phyloP scores from a whole-genome alignment of 129 eudicot genomes.

The Cynara cardunculus region DNA sequence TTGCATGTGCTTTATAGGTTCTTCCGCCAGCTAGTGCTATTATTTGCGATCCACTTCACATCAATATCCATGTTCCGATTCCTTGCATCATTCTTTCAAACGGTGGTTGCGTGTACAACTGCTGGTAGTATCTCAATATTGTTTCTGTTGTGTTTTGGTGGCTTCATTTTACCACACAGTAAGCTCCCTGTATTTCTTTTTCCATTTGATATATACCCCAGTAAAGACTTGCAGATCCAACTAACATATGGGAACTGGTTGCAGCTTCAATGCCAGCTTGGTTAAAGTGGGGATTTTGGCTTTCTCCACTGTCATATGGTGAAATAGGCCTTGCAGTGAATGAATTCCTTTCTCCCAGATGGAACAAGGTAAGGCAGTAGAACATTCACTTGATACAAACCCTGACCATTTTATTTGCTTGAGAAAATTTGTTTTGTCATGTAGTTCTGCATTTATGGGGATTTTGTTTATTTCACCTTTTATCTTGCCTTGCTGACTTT shows the following conservation, averaged over 20 bases:
- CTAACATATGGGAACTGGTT: slow-evolving; percentile 24
- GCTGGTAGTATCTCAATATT: slow-evolving; percentile 47
- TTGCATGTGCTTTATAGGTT: slow-evolving; percentile 34
- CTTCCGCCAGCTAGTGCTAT: slow-evolving; percentile 48
- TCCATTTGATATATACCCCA: neutral
- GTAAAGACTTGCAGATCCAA: neutral
- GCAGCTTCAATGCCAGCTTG: slow-evolving; percentile 83
- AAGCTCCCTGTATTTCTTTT: slow-evolving; percentile 1
- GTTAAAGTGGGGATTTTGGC: slow-evolving; percentile 85
- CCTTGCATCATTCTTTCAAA: slow-evolving; percentile 53
- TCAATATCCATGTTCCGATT: slow-evolving; percentile 66
- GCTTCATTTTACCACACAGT: slow-evolving; percentile 67
- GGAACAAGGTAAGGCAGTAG: slow-evolving; percentile 52
- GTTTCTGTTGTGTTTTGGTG: slow-evolving; percentile 42
- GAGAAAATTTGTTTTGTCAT: too few relatives aligned
- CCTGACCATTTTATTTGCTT: neutral
- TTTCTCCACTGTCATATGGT: slow-evolving; percentile 68
- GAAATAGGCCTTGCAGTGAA: slow-evolving; percentile 68
- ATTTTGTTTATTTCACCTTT: neutral
- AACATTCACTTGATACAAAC: neutral
- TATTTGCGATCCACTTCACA: slow-evolving; percentile 50
- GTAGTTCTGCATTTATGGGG: neutral
- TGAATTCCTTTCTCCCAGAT: slow-evolving; percentile 75
- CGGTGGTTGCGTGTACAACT: slow-evolving; percentile 34
- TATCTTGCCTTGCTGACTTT: neutral